Percentiles rank a stretch among this genome's conserved stretches.
These are phyloP conservation scores for Yamadazyma buinensis DNA, from an alignment of 1,139 yeast genomes.

Conservation along the genomic window DNA sequence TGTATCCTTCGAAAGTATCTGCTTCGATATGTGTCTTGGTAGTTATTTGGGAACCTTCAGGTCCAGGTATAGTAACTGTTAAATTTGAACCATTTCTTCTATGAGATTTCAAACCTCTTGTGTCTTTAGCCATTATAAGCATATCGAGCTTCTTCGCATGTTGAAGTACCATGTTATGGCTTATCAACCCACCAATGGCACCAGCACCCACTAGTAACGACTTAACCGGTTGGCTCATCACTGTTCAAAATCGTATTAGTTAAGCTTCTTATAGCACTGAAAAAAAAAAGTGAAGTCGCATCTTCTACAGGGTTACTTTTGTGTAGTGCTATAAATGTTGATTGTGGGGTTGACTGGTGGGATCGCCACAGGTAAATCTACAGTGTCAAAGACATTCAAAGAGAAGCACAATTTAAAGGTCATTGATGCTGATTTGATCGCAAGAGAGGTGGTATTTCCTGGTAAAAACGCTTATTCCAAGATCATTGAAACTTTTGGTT, in stretches of 20 bases:
- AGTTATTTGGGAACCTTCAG: constrained; percentile 10
- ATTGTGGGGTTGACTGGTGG: constrained; percentile 95
- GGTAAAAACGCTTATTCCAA: constrained; percentile 66
- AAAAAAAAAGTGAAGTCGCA: no score
- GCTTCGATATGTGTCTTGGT: constrained; percentile 5
- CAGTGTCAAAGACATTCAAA: constrained; percentile 63
- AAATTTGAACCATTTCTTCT: constrained; percentile 9
- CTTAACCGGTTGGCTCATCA: no score
- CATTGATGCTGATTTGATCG: constrained; percentile 88
- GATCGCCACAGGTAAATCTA: constrained; percentile 92
- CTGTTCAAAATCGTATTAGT: no score
- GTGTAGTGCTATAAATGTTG: constrained; percentile 64
- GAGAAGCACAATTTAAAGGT: constrained; percentile 54
- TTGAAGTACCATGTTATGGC: constrained; percentile 11
- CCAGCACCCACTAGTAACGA: constrained; percentile 12
- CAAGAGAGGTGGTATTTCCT: constrained; percentile 80
- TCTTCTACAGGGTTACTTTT: no score
- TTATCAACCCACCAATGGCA: constrained; percentile 15
- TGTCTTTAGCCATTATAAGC: constrained; percentile 6
- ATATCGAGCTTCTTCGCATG: constrained; percentile 4
- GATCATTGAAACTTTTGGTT: constrained; percentile 58
- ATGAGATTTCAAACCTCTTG: background rate
- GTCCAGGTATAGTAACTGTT: constrained; percentile 17
- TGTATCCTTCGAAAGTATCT: constrained; percentile 2
- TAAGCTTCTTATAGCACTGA: no score